Evolutionary conservation across 1,139 yeast genomes (phyloP).

Genomic region (Yamadazyma siamensis): DNA sequence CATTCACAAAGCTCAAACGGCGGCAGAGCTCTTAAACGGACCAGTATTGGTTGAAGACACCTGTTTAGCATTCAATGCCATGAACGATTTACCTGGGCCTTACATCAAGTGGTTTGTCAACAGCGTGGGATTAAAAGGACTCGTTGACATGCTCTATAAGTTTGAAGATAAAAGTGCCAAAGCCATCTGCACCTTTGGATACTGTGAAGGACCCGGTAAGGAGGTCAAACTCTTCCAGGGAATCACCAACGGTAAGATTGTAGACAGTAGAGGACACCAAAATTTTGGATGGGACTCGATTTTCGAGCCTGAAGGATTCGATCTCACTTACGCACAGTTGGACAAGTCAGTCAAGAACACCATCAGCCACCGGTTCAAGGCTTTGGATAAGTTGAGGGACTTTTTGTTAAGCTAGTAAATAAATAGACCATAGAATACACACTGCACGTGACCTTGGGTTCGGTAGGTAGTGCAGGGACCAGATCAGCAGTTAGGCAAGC

Average conservation of each 20-base stretch:
- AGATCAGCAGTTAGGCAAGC: too few species aligned
- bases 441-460: too few species aligned
- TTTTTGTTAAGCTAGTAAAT: constrained; percentile 36
- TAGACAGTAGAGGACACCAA: constrained; percentile 69
- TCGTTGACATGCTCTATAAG: constrained; percentile 72
- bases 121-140: constrained; percentile 66
- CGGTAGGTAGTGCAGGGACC: too few species aligned
- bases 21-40: constrained; percentile 58
- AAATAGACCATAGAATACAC: too few species aligned
- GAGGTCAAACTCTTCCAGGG: constrained; percentile 82
- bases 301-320: constrained; percentile 72
- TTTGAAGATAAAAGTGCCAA: constrained; percentile 83
- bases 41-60: constrained; percentile 97
- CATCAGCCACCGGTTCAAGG: constrained; percentile 84
- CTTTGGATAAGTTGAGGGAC: constrained; percentile 67
- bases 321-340: constrained; percentile 91
- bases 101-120: constrained; percentile 84
- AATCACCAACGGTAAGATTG: constrained; percentile 75
- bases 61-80: constrained; percentile 78
- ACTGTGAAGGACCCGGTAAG: constrained; percentile 75
- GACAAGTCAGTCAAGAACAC: constrained; percentile 68
- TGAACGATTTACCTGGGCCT: constrained; percentile 88
- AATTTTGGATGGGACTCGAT: constrained; percentile 95
- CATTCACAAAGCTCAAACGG: constrained; percentile 72
- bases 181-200: constrained; percentile 92